Evolutionary conservation across 1,284 basidiomycete species (phyloP), one percentile per base, ranked within the genome.

Genomic region (Ganoderma lingzhi): DNA sequence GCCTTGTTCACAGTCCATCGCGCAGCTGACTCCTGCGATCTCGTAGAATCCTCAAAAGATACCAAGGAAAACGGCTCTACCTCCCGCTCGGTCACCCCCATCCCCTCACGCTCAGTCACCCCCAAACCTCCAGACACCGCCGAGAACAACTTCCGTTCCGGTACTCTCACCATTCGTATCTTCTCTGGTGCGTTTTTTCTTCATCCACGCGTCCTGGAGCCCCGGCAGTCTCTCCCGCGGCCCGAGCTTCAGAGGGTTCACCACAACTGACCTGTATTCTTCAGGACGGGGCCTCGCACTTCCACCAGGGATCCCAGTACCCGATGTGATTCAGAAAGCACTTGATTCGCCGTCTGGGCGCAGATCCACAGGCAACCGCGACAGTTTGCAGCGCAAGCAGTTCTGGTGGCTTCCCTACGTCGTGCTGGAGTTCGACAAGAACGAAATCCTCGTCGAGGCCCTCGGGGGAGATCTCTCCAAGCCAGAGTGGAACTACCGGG

Each of bases 381-480:
- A 96, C 76, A 95, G 93, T 77, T 84, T 97, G 80, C 95, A 97
- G 79, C 87, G 96, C 74, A 94, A 92, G 80, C 94, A 96, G 71
- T 90, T 90, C 79, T 98, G 96, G 96, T 98, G 96, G 95, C 86
- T 99, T 42, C 97, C 97, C 30, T 99, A 98, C 78, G 92, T 98
- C 79, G 96, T 98, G 51, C 90, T 98, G 73, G 97, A 98, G 82
- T 99, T 99, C 84, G 97, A 99, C 87, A 99, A 99, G 90, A 99
- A 99, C 83, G 97, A 99, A 82, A 93, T 99, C 73, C 84, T 99
- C 74, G 93, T 99, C 73, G 97, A 99, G 84, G 96, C 97, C 8
- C 87, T 98, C 73, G 96, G 95, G 6, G 97, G 97, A 44, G 96
- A 98, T 80, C 85, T 93, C 53, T 78, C 87, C 15, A 89, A 84